Percentiles rank a stretch among this genome's conserved stretches.
These are phyloP conservation scores for Fusarium brachygibbosum DNA, from an alignment of 2,329 filamentous ascomycete genomes.

Conservation along the genomic window DNA sequence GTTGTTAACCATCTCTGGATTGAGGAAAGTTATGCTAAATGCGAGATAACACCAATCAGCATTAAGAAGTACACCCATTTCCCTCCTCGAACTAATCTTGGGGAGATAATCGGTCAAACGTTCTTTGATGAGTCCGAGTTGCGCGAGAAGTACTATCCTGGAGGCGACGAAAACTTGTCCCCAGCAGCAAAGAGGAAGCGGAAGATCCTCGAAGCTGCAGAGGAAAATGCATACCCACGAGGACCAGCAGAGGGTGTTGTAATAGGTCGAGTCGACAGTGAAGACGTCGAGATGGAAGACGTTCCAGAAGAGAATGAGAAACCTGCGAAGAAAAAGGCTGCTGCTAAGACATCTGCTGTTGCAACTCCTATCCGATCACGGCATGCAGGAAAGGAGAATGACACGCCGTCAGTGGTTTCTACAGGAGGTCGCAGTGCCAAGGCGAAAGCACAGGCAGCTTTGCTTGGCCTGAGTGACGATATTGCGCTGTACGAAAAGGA, in stretches of 20 bases:
- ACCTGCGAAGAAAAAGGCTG: conserved; percentile 50
- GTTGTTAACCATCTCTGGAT: conserved; percentile 97
- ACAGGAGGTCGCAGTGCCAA: conserved; percentile 90
- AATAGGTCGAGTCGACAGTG: conserved; percentile 56
- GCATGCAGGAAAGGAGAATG: conserved; percentile 81
- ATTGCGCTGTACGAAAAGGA: conserved; percentile 94
- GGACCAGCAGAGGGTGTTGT: conserved; percentile 63
- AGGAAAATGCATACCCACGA: conserved; percentile 64
- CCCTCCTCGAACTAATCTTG: conserved; percentile 88
- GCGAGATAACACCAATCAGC: conserved; percentile 79
- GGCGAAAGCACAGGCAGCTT: conserved; percentile 79
- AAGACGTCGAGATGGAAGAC: conserved; percentile 58
- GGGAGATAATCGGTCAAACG: conserved; percentile 92
- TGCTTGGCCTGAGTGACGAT: conserved; percentile 84
- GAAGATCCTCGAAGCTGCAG: conserved; percentile 63
- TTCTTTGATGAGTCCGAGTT: conserved; percentile 76
- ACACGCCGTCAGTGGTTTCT: conserved; percentile 76
- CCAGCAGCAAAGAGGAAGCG: conserved; percentile 62
- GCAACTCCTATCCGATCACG: conserved; percentile 59
- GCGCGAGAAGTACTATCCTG: conserved; percentile 77
- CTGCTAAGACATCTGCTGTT: conserved; percentile 36
- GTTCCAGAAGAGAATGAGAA: conserved; percentile 57
- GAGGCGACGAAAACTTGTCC: conserved; percentile 63
- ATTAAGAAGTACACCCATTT: conserved; percentile 87
- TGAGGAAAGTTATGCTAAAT: conserved; percentile 95